phyloP scores from a whole-genome alignment of 306 rosid genomes.

The Ochetophila trinervis region DNA sequence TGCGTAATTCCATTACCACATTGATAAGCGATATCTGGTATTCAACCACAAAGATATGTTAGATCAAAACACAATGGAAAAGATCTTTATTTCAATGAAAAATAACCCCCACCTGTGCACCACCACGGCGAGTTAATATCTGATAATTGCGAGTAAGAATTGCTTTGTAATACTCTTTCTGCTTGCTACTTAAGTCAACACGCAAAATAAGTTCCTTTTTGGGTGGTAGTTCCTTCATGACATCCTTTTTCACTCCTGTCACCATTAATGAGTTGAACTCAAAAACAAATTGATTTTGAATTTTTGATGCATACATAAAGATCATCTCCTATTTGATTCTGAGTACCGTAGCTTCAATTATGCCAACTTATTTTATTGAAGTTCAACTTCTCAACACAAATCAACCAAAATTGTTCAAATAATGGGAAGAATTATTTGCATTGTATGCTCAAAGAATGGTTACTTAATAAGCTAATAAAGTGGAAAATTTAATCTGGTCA shows the following conservation, averaged over 20 bases:
- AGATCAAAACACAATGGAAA: conserved; percentile 12
- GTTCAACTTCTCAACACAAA: no score
- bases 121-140: conserved; percentile 92
- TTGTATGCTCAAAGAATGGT: no score
- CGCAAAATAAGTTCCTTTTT: conserved; percentile 96
- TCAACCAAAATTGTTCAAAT: no score
- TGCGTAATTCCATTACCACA: conserved; percentile 97
- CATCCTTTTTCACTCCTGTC: conserved; percentile 98
- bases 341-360: no score
- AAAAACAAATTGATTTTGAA: background rate
- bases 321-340: conserved; percentile 3
- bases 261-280: conserved; percentile 24
- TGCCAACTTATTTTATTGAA: no score
- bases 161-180: conserved; percentile 96
- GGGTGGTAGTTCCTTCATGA: conserved; percentile 98
- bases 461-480: no score
- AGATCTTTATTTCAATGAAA: conserved; percentile 10
- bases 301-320: background rate
- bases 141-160: conserved; percentile 97
- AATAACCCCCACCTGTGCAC: conserved; percentile 71
- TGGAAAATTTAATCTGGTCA: no score
- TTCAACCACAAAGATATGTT: conserved; percentile 19
- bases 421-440: no score
- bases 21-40: conserved; percentile 95
- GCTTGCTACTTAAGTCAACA: conserved; percentile 86